Evolutionary conservation across 176 grass and related monocot species (phyloP).

Genomic region (Ananas comosus): DNA sequence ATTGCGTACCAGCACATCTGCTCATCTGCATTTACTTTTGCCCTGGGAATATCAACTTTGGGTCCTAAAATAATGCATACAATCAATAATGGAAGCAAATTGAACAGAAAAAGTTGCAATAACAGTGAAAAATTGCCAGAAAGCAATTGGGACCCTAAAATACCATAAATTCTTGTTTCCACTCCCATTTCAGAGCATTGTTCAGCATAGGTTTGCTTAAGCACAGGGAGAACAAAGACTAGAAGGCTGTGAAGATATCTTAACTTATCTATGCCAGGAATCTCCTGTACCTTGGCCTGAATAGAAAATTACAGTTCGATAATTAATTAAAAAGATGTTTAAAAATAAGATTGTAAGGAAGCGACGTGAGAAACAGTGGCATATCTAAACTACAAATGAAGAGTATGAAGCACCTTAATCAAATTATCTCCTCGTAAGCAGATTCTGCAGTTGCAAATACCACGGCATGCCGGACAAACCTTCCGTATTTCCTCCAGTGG

Average conservation of each 20-base stretch:
- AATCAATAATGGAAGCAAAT: background rate
- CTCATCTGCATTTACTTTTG: slow-evolving; percentile 76
- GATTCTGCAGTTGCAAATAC: slow-evolving; percentile 84
- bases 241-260: slow-evolving; percentile 92
- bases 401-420: slow-evolving; percentile 51
- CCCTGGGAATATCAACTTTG: slow-evolving; percentile 74
- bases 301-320: slow-evolving; percentile 16
- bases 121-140: background rate
- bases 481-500: slow-evolving; percentile 53
- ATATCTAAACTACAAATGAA: background rate
- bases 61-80: slow-evolving; percentile 40
- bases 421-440: slow-evolving; percentile 82
- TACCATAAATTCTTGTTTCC: slow-evolving; percentile 83
- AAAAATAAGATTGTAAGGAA: background rate
- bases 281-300: slow-evolving; percentile 84
- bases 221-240: slow-evolving; percentile 68
- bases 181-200: slow-evolving; percentile 92
- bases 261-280: slow-evolving; percentile 74
- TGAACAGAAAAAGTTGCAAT: background rate
- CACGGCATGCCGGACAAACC: slow-evolving; percentile 92
- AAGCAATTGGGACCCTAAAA: slow-evolving; percentile 14
- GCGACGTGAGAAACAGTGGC: background rate
- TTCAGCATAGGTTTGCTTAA: slow-evolving; percentile 69
- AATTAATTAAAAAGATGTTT: background rate
- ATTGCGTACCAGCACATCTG: slow-evolving; percentile 87